phyloP scores from a whole-genome alignment of 2,329 filamentous ascomycete genomes.

The Cordyceps fumosorosea region DNA sequence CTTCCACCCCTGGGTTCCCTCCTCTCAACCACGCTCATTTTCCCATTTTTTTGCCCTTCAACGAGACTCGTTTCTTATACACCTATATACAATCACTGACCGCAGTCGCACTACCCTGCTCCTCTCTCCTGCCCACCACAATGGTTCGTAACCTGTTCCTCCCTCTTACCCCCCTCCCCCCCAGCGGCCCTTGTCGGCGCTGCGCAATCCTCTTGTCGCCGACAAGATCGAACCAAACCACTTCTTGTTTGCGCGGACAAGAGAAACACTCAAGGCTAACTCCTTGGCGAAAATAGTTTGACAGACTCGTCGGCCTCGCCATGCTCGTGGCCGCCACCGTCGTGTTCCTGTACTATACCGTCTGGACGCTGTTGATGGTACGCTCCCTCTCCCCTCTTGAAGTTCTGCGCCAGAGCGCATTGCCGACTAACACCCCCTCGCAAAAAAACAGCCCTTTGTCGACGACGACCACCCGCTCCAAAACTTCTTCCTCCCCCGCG shows the following conservation, averaged over 20 bases:
- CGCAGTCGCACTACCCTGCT: background rate
- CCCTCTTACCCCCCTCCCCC: background rate
- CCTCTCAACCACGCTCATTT: conserved; percentile 11
- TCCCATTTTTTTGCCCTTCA: background rate
- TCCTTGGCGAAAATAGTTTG: conserved; percentile 58
- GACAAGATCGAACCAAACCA: background rate
- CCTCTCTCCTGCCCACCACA: conserved; percentile 3
- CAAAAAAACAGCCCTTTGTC: conserved; percentile 75
- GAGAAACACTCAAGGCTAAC: background rate
- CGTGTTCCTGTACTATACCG: conserved; percentile 79
- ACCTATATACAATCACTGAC: background rate
- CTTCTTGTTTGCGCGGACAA: background rate
- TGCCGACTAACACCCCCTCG: conserved; percentile 8
- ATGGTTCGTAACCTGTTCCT: background rate
- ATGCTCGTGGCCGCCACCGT: conserved; percentile 60
- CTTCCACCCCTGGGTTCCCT: background rate
- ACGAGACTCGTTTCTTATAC: background rate
- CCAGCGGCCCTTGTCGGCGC: background rate
- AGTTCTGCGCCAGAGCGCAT: background rate
- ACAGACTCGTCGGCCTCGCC: conserved; percentile 68
- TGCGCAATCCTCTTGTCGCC: background rate
- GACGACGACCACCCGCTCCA: conserved; percentile 91
- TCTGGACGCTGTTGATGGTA: conserved; percentile 98
- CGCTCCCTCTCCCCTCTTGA: conserved; percentile 18
- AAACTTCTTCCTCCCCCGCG: conserved; percentile 89